phyloP scores from a whole-genome alignment of 495 filamentous ascomycete genomes.

The Aspergillus ellipticus region DNA sequence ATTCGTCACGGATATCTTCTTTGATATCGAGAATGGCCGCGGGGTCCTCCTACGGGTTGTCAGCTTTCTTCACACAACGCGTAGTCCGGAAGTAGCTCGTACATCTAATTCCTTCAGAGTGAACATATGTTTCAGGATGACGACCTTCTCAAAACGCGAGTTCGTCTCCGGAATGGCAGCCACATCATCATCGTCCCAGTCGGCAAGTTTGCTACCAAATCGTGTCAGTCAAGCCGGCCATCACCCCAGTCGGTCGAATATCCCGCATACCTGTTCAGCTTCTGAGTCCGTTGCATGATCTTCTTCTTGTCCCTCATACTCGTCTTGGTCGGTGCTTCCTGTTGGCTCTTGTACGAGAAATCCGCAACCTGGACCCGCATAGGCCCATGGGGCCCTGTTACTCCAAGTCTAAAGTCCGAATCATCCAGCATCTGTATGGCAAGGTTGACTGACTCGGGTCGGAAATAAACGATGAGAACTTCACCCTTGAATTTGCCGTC shows the following conservation, averaged over 20 bases:
- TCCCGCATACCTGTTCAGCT: constrained; percentile 59
- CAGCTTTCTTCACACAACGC: constrained; percentile 8
- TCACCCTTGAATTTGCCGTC: constrained; percentile 87
- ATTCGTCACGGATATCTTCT: constrained; percentile 88
- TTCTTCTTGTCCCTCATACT: constrained; percentile 68
- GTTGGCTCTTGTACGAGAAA: constrained; percentile 75
- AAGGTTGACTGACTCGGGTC: constrained; percentile 81
- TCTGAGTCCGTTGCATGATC: constrained; percentile 84
- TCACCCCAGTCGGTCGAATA: too few relatives aligned
- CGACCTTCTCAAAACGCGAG: constrained; percentile 69
- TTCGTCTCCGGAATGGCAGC: constrained; percentile 49
- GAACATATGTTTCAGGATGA: constrained; percentile 94
- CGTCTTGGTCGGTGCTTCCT: constrained; percentile 53
- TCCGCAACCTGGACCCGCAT: constrained; percentile 87
- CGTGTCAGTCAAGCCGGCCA: constrained; percentile 11
- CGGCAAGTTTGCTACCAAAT: constrained; percentile 70
- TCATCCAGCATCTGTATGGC: constrained; percentile 93
- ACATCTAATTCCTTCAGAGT: constrained; percentile 76
- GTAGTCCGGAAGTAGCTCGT: constrained; percentile 8
- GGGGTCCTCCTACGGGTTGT: constrained; percentile 62
- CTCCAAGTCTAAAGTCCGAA: constrained; percentile 70
- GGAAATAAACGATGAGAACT: constrained; percentile 89
- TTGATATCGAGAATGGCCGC: constrained; percentile 85
- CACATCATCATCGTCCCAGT: constrained; percentile 92
- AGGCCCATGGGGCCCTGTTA: constrained; percentile 48